Evolutionary conservation across 805 yeast species (phyloP).

Genomic region (Suhomyces sp.): DNA sequence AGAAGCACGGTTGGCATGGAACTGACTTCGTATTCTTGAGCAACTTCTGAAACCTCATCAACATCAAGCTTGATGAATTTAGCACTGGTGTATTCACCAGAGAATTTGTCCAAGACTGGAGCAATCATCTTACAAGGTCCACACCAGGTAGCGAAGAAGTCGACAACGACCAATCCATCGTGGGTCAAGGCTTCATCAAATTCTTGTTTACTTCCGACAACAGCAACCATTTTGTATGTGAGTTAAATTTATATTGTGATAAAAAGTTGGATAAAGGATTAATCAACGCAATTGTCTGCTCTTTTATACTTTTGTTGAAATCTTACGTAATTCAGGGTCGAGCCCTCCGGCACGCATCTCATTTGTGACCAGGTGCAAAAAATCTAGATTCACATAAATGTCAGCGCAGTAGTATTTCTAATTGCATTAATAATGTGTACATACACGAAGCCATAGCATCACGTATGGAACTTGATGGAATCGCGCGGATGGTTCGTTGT

Average conservation of each 20-base stretch:
- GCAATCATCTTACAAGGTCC: constrained; percentile 99
- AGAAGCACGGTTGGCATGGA: constrained; percentile 66
- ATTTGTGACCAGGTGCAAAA: no score
- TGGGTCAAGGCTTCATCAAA: constrained; percentile 63
- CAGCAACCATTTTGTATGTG: constrained; percentile 34
- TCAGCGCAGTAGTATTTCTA: no score
- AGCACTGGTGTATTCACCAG: constrained; percentile 62
- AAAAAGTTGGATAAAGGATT: not conserved
- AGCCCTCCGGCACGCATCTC: no score
- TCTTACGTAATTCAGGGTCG: no score
- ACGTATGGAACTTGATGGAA: no score
- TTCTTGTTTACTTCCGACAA: constrained; percentile 43
- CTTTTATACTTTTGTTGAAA: not conserved
- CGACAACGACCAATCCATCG: constrained; percentile 82
- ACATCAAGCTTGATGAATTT: constrained; percentile 90
- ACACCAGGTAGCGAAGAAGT: constrained; percentile 97
- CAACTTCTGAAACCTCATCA: constrained; percentile 76
- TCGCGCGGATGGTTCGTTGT: no score
- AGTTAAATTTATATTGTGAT: not conserved
- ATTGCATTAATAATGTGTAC: no score
- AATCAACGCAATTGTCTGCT: not conserved
- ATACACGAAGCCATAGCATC: no score
- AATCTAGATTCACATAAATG: no score
- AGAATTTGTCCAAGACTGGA: constrained; percentile 84
- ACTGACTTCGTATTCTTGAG: constrained; percentile 59